Evolutionary conservation across 495 filamentous ascomycete species (phyloP), one percentile per base, ranked within the genome.

Genomic region (Poronia punctata): DNA sequence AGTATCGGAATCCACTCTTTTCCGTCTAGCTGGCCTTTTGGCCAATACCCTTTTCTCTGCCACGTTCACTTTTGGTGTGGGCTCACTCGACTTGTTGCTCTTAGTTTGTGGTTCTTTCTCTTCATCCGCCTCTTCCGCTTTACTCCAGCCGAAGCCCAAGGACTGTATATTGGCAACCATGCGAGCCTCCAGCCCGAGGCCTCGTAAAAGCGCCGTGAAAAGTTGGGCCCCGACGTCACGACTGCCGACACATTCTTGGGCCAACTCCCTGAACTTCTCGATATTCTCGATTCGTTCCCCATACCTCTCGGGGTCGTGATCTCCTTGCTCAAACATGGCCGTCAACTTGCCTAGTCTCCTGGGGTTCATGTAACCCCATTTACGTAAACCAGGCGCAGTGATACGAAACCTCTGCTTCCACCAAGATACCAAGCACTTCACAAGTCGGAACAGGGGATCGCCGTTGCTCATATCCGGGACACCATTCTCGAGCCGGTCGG

Each of bases 141-240:
- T 90, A 35, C 80, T 89, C 78, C 86, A 96, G 2, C 88, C 88
- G 59, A 95, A 95, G 2, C 93, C 92, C 1, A 87, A 57, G 11
- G 92, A 83, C 46, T 97, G 92, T 8, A 99, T 61, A 58, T 75
- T 95, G 10, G 81, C 80, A 7, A 96, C 80, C 50, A 97, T n/a
- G 3, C 42, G 34, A 11, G 42, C 76, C 44, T 95, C 86, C 9
- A 95, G 65, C 0, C 82, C 84, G 12, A 99, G 52, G 3, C 80
- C 89, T 43, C 93, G 72, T n/a, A 96, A 57, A 16, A 99, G 62
- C 6, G 87, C 86, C 0, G 87, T 92, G 47, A 99, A 97, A 0
- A 99, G 75, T 57, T 95, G 87, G 2, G 83, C 83, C 4, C 87
- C 89, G 12, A 92, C 71, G 57, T 97, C 92, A 33, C 88, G 75